Base-by-base conservation (phyloP, 805 yeast species). In the Naumovozyma castellii region DNA sequence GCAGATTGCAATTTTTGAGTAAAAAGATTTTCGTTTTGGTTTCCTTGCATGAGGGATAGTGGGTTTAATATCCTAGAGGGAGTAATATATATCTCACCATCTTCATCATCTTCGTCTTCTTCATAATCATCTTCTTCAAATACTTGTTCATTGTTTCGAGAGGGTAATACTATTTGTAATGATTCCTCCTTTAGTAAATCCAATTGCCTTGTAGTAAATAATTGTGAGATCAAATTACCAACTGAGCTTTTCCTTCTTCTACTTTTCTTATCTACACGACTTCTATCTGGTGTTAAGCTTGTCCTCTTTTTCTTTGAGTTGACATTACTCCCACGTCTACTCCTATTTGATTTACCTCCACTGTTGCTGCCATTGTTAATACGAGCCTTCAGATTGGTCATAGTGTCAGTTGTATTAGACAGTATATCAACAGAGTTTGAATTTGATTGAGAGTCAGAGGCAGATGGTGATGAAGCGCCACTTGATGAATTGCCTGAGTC, bases 141-240 rank as follows among this genome's bases (percentile, higher is more conserved):
- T 25, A 14, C 14, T 16, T 28, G 28, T 18, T 18, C n/a, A 28
- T 25, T 35, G 25, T 17, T 32, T 16, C 10, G 28, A 32, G 17
- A 14, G 13, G 16, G 22, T 31, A 34, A 33, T 18, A 27, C 12
- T 32, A 12, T 16, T 32, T 13, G 15, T 18, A 28, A 9, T 29
- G 14, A 31, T 25, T 28, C 35, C 31, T 35, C 22, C 32, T 33
- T 28, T 37, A 38, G 76, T 46, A 79, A 61, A 53, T 78, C 84
- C 35, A 74, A 64, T 56, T 81, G 88, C 46, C 86, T 66, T 1
- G 76, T 67, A 49, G 79, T 71, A 57, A 80, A 80, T 30, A 78
- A 64, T 14, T 72, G 71, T 5, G 80, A 71, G 10, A 80, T 70
- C 41, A 79, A 81, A 28, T 39, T 27, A 30, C 54, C 68, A 37